phyloP scores from a whole-genome alignment of 257 asterid species.

The Solanum habrochaites region DNA sequence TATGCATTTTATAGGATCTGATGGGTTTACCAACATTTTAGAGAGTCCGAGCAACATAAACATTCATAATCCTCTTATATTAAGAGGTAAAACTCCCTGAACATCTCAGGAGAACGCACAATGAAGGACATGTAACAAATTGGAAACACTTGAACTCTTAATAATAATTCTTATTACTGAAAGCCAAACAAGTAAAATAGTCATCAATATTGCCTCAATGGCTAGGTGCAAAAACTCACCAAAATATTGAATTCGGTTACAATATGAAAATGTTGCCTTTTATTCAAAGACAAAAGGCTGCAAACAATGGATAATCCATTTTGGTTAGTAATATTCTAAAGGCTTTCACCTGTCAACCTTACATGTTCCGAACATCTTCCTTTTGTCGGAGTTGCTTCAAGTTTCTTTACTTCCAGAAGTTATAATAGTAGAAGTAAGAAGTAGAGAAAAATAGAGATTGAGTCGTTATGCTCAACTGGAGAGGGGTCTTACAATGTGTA shows the following conservation, averaged over 20 bases:
- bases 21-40: background rate
- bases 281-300: background rate
- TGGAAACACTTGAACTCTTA: background rate
- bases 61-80: background rate
- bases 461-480: background rate
- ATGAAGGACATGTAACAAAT: background rate
- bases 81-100: background rate
- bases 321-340: background rate
- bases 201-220: background rate
- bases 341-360: background rate
- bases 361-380: background rate
- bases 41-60: background rate
- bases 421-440: background rate
- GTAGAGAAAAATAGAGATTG: background rate
- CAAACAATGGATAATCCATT: background rate
- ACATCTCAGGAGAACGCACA: background rate
- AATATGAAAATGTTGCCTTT: background rate
- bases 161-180: background rate
- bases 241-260: background rate
- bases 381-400: background rate
- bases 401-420: background rate
- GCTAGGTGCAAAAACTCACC: background rate
- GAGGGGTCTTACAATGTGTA: background rate
- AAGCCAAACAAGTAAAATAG: background rate
- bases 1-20: background rate